Evolutionary conservation across 202 grass and related monocot genomes (phyloP).

Genomic region (Cymbopogon flexuosus): DNA sequence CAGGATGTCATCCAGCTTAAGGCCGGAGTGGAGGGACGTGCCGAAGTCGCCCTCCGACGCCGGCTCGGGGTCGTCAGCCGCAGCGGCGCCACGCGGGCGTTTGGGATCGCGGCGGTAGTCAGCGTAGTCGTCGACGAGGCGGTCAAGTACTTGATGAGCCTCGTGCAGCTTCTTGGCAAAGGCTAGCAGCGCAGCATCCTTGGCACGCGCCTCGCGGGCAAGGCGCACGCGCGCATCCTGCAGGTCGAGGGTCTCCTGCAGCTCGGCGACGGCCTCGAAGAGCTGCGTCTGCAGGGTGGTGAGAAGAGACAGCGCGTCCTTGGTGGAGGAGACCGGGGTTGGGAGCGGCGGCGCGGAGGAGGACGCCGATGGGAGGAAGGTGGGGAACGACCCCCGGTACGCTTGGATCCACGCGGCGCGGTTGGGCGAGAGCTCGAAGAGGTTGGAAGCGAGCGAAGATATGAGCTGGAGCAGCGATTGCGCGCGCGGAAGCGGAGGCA

Average conservation of each 20-base stretch:
- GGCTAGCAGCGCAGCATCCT: conserved; percentile 61
- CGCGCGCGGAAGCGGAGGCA: conserved; percentile 75
- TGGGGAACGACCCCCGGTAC: conserved; percentile 69
- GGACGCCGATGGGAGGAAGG: conserved; percentile 52
- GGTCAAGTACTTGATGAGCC: conserved; percentile 92
- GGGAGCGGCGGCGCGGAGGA: conserved; percentile 29
- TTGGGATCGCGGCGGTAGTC: conserved; percentile 68
- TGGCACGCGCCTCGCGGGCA: conserved; percentile 51
- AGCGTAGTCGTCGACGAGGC: conserved; percentile 83
- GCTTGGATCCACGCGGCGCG: conserved; percentile 72
- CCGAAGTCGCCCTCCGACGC: conserved; percentile 33
- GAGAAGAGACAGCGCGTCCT: conserved; percentile 63
- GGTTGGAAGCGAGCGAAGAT: conserved; percentile 65
- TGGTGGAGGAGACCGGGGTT: conserved; percentile 43
- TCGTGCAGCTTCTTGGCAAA: conserved; percentile 88
- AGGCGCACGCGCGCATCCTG: conserved; percentile 60
- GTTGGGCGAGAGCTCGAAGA: conserved; percentile 80
- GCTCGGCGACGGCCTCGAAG: conserved; percentile 78
- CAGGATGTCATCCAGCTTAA: conserved; percentile 73
- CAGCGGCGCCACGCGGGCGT: conserved; percentile 38
- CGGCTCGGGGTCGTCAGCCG: conserved; percentile 4
- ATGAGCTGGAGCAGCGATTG: conserved; percentile 79
- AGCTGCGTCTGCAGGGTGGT: conserved; percentile 85
- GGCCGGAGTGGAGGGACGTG: conserved; percentile 57
- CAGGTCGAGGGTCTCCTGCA: conserved; percentile 84